Evolutionary conservation across 2,329 filamentous ascomycete species (phyloP).

Genomic region (Ophiosphaerella korrae): DNA sequence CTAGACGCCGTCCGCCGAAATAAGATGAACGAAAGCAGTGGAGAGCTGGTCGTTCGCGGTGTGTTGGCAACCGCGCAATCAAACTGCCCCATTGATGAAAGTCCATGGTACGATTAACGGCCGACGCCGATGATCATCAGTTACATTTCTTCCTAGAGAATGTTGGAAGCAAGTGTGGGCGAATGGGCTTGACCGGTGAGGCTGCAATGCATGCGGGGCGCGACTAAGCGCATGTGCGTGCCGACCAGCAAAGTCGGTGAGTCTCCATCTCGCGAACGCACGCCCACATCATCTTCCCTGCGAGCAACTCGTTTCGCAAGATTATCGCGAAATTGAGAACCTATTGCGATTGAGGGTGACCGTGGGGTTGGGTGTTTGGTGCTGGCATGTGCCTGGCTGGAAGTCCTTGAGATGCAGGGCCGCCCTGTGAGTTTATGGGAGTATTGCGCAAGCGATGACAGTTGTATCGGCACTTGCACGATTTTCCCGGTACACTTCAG

Average conservation of each 20-base stretch:
- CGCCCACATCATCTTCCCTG: conserved; percentile 4
- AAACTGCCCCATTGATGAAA: not conserved
- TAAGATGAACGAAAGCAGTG: not conserved
- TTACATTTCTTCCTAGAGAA: not conserved
- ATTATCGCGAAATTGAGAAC: not conserved
- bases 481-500: not conserved
- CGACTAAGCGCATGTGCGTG: conserved; percentile 15
- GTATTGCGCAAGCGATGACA: conserved; percentile 6
- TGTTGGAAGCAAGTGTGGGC: not conserved
- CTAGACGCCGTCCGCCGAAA: too few species aligned
- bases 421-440: not conserved
- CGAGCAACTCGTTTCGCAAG: conserved; percentile 1
- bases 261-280: conserved; percentile 19
- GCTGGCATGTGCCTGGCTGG: conserved; percentile 1
- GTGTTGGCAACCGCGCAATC: conserved; percentile 4
- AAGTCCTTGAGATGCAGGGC: not conserved
- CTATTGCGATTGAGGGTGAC: not conserved
- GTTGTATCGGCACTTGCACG: conserved; percentile 1
- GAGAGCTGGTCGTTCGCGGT: not conserved
- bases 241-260: conserved; percentile 30
- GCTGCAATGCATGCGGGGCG: conserved; percentile 29
- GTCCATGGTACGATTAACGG: not conserved
- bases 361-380: conserved; percentile 2
- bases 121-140: conserved; percentile 4
- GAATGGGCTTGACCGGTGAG: conserved; percentile 28